Evolutionary conservation across 1,139 yeast genomes (phyloP).

Genomic region (Blastobotrys buckinghamii): DNA sequence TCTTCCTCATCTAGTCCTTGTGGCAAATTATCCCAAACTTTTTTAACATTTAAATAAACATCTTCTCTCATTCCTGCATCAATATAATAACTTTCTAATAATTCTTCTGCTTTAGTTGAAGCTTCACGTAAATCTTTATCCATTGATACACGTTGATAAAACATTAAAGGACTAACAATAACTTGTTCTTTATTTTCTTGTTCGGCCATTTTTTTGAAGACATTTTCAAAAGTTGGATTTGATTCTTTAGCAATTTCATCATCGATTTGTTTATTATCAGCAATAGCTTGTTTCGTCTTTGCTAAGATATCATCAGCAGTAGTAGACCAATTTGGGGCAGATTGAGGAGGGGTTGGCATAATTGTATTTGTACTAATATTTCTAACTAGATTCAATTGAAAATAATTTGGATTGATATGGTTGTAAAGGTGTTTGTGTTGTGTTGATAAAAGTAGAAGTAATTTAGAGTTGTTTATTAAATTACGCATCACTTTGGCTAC

Average conservation of each 20-base stretch:
- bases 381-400: too few relatives aligned
- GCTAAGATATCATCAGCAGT: constrained; percentile 46
- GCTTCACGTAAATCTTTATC: constrained; percentile 63
- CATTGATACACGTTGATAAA: constrained; percentile 64
- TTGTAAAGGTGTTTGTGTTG: too few relatives aligned
- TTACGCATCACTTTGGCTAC: too few relatives aligned
- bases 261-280: constrained; percentile 41
- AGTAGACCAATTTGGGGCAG: constrained; percentile 56
- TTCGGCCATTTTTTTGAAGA: constrained; percentile 46
- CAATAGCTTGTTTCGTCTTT: constrained; percentile 43
- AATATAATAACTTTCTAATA: constrained; percentile 49
- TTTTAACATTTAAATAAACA: constrained; percentile 53
- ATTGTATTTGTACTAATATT: background rate
- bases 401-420: too few relatives aligned
- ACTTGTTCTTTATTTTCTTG: constrained; percentile 45
- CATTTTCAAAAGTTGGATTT: constrained; percentile 51
- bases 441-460: too few relatives aligned
- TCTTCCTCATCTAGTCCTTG: constrained; percentile 48
- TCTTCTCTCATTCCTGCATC: constrained; percentile 65
- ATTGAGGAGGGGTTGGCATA: constrained; percentile 36
- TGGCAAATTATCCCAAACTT: constrained; percentile 40
- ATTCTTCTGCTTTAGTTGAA: constrained; percentile 55
- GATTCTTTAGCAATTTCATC: constrained; percentile 47
- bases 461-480: background rate
- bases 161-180: constrained; percentile 46